Evolutionary conservation across 2,329 filamentous ascomycete species (phyloP), one percentile per base, ranked within the genome.

Genomic region (Calonectria crousiana): DNA sequence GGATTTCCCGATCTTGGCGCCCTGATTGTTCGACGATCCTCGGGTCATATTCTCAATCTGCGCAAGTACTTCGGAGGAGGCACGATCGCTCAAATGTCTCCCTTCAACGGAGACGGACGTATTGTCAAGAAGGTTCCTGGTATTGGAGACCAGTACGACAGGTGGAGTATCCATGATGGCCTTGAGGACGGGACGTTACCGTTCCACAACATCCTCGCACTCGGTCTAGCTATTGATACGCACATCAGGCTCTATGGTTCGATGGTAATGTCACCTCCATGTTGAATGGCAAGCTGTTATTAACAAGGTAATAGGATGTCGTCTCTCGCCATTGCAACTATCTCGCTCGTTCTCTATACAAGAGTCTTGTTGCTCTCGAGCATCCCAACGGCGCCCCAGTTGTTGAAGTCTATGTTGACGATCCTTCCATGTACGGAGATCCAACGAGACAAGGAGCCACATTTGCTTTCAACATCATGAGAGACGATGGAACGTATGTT

Each of bases 151-250:
- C 78, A 82, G 28, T 78, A 79, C 30, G 77, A 81, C 20, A 78
- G 79, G 2, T 87, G 86, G 67, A 85, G 86, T 58, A 84, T 92
- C 4, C 91, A 93, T 78, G 90, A 92, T 52, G 86, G 87, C 2
- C 86, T 94, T 10, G 93, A 94, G 80, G 93, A 94, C 77, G 92
- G 92, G 1, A 94, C 92, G 1, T 83, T 92, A 13, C 90, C 92
- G 2, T 93, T 93, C 77, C 92, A 93, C 80, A 92, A 85, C 73
- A 93, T 94, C 73, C 85, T 93, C 68, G 92, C 92, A 0, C 84
- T 93, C 26, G 89, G 88, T 4, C 87, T 91, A 72, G 91, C 91
- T 3, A 89, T 93, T 36, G 87, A 89, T 44, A 87, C 88, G 0
- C 91, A 93, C 80, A 80, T 83, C 41, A 84, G 86, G 36, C 82